Evolutionary conservation across 1,139 yeast species (phyloP).

Genomic region (Candida pseudoviswanathii): DNA sequence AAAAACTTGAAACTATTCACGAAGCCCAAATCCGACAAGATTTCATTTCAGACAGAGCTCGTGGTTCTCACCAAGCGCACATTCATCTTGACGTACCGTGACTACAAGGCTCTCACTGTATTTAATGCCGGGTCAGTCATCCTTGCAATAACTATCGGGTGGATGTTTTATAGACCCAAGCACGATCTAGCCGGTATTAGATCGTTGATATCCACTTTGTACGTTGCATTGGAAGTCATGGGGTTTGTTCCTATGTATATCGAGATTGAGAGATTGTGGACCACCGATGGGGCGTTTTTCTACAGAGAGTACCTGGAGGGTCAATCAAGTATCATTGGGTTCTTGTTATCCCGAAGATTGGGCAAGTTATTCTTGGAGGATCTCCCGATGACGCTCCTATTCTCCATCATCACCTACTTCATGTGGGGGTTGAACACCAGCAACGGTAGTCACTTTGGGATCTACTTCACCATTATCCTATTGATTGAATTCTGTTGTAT

Average conservation of each 20-base stretch:
- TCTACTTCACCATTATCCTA: slow-evolving; percentile 61
- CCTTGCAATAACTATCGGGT: slow-evolving; percentile 67
- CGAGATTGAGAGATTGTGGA: slow-evolving; percentile 74
- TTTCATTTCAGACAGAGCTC: slow-evolving; percentile 48
- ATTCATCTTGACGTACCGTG: slow-evolving; percentile 57
- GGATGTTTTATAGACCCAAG: slow-evolving; percentile 73
- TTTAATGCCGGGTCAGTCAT: slow-evolving; percentile 56
- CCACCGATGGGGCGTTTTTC: slow-evolving; percentile 65
- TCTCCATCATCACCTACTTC: slow-evolving; percentile 65
- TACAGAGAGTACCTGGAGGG: slow-evolving; percentile 76
- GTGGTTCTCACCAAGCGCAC: slow-evolving; percentile 58
- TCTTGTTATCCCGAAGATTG: slow-evolving; percentile 64
- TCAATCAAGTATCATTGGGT: slow-evolving; percentile 68
- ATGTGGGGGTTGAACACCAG: slow-evolving; percentile 64
- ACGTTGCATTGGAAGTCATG: slow-evolving; percentile 65
- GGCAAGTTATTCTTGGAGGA: slow-evolving; percentile 74
- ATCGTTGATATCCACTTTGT: slow-evolving; percentile 62
- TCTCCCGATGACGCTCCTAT: slow-evolving; percentile 60
- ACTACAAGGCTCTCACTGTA: slow-evolving; percentile 56
- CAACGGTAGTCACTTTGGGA: slow-evolving; percentile 50
- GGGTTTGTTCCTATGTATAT: slow-evolving; percentile 70
- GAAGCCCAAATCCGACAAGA: slow-evolving; percentile 27
- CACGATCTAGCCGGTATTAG: slow-evolving; percentile 68
- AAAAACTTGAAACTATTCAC: slow-evolving; percentile 27
- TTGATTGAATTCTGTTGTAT: slow-evolving; percentile 59